Base-by-base conservation (phyloP, 2,329 filamentous ascomycete genomes). In the Emergomyces africanus region DNA sequence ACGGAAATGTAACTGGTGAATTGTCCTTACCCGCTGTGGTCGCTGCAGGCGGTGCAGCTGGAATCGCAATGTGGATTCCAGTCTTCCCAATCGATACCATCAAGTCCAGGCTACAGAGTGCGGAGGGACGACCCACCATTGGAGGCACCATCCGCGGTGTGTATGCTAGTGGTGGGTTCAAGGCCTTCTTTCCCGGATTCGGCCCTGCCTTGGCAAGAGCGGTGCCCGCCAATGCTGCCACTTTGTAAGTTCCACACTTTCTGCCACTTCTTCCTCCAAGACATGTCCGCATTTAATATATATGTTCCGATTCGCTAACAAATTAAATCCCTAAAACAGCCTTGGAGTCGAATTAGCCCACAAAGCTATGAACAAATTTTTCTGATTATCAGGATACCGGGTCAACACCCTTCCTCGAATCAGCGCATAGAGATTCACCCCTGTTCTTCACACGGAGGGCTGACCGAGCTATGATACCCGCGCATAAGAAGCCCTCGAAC, bases 21-120 rank as follows among this genome's bases (percentile, higher is more conserved):
- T 76, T 97, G 60, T 92, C 87, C 68, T 78, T 99, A 63, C 77
- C 83, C 1, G 94, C 94, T 12, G 82, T 99, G 60, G 89, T 91
- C 67, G 82, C 84, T 33, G 94, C 94, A 1, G 94, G 94, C 67
- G 94, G 89, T 63, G 88, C 86, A 3, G 94, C 94, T 0, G 94
- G 94, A 69, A 83, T 99, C 30, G 94, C 94, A 63, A 99, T 99
- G 94, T 99, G 94, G 94, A 94, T 96, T 66, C 91, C 94, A 58
- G 91, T 99, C 48, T 99, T 99, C 82, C 94, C 94, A 25, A 82
- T 99, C 64, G 94, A 99, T 70, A 99, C 94, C 0, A 86, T 99
- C 77, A 99, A 99, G 83, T 91, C 87, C 64, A 81, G 91, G 42
- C 77, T 99, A 71, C 94, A 99, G 80, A 95, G 89, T 49, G 90